These are phyloP conservation scores for Dendrobium catenatum DNA, from an alignment of 106 monocot species.

Conservation along the genomic window DNA sequence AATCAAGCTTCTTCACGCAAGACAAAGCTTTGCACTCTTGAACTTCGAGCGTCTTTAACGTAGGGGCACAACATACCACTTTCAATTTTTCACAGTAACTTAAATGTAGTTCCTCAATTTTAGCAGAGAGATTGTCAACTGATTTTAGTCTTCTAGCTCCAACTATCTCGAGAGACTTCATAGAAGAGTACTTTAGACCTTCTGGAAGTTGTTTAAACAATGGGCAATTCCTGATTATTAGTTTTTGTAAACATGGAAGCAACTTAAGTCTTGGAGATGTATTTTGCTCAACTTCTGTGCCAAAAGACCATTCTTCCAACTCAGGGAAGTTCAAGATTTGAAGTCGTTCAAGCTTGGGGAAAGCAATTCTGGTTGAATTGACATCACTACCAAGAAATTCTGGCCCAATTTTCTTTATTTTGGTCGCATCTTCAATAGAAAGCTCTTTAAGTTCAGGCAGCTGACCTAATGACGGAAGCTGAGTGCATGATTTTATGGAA, in stretches of 20 bases:
- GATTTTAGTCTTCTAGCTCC: background rate
- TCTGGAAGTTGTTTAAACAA: constrained; percentile 15
- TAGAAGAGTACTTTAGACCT: constrained; percentile 4
- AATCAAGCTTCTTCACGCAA: background rate
- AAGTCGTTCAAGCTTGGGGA: constrained; percentile 20
- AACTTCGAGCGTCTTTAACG: background rate
- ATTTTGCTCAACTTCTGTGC: background rate
- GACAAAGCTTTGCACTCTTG: background rate
- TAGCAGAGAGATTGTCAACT: background rate
- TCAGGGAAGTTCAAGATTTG: constrained; percentile 7
- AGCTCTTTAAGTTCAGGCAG: background rate
- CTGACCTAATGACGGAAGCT: background rate
- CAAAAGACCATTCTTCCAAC: constrained; percentile 30
- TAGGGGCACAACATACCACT: background rate
- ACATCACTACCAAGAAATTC: background rate
- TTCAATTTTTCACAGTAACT: background rate
- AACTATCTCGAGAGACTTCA: background rate
- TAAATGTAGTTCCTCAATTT: background rate
- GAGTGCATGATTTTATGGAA: too few species aligned
- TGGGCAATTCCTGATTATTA: constrained; percentile 5
- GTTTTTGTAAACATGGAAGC: constrained; percentile 1
- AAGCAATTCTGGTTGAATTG: background rate
- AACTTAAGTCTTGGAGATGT: too few species aligned
- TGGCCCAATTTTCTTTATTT: constrained; percentile 2
- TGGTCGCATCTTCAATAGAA: background rate